Base-by-base conservation (phyloP, 2,329 filamentous ascomycete genomes). In the Hypoxylon sp. region DNA sequence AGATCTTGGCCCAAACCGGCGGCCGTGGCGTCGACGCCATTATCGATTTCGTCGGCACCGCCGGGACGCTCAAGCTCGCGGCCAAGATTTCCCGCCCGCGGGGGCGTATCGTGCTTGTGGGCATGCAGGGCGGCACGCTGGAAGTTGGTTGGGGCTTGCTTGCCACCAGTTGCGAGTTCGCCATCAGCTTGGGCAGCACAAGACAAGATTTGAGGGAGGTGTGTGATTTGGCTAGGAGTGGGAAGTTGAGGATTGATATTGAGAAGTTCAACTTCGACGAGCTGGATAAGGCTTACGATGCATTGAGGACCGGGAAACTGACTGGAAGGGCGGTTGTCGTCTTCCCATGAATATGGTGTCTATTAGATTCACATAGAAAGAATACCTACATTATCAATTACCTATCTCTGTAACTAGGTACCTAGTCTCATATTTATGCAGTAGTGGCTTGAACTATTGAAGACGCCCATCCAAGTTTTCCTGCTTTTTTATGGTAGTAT, bases 11-110 rank as follows among this genome's bases (percentile, higher is more conserved):
- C 21, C 71, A 69, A 1, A 82, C 80, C 0, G 62, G 66, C 0
- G 69, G 72, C 2, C 55, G 64, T 3, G 77, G 78, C 13, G 74
- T 76, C 1, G 74, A 79, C 42, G 67, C 75, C 3, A 70, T 78
- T 13, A 21, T 79, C 1, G 81, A 77, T 54, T 78, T 72, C 35
- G 70, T 72, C 3, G 70, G 70, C 17, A 65, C 51, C 24, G 19
- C 47, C 1, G 53, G 31, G 10, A 69, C 70, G 27, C 68, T 72
- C 2, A 42, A 59, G 51, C 65, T 71, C 13, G 63, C 68, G 17
- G 68, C 68, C 6, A 58, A 54, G 63, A 54, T 72, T 27, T 71
- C 68, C 8, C 68, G 70, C 1, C 63, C 66, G 19, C 56, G 55
- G 4, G 70, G 70, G 0, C 68, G 68, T 10, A 60, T 72, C 39